Conservation (phyloP, 805 yeast genomes). For the Torulaspora franciscae region DNA sequence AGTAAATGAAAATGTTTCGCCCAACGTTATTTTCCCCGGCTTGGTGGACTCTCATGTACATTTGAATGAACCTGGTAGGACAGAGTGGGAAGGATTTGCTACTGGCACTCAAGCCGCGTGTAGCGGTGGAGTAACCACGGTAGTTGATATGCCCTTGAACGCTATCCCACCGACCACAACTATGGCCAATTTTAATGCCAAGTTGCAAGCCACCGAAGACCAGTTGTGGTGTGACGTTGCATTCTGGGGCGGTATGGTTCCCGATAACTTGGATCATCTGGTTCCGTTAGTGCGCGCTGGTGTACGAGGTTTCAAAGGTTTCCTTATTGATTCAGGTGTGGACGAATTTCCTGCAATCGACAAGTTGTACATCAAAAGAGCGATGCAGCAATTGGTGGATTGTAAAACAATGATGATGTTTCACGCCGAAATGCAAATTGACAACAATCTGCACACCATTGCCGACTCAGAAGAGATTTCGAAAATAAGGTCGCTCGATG, state of each 20-base stretch:
- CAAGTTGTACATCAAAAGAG: constrained; percentile 57
- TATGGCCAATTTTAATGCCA: constrained; percentile 64
- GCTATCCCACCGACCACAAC: constrained; percentile 96
- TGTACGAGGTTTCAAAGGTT: constrained; percentile 91
- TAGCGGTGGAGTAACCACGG: constrained; percentile 93
- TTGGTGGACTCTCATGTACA: constrained; percentile 93
- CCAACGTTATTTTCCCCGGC: constrained; percentile 75
- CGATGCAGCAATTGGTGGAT: constrained; percentile 59
- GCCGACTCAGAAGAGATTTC: constrained; percentile 26
- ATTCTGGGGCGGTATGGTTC: constrained; percentile 95
- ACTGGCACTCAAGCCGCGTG: constrained; percentile 95
- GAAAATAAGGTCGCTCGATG: constrained; percentile 13
- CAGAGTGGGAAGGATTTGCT: constrained; percentile 98
- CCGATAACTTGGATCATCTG: constrained; percentile 64
- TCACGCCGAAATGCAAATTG: constrained; percentile 85
- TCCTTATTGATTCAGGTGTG: constrained; percentile 90
- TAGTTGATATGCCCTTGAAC: constrained; percentile 92
- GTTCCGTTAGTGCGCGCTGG: constrained; percentile 77
- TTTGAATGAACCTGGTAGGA: constrained; percentile 93
- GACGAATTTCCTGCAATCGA: constrained; percentile 87
- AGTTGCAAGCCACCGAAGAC: constrained; percentile 70
- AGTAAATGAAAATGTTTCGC: constrained; percentile 52
- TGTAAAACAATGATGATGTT: constrained; percentile 74
- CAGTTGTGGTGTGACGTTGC: constrained; percentile 92
- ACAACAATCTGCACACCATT: constrained; percentile 32